These are phyloP conservation scores for Acanthamoeba healyi DNA, from an alignment of 208 protist species.

Conservation along the genomic window DNA sequence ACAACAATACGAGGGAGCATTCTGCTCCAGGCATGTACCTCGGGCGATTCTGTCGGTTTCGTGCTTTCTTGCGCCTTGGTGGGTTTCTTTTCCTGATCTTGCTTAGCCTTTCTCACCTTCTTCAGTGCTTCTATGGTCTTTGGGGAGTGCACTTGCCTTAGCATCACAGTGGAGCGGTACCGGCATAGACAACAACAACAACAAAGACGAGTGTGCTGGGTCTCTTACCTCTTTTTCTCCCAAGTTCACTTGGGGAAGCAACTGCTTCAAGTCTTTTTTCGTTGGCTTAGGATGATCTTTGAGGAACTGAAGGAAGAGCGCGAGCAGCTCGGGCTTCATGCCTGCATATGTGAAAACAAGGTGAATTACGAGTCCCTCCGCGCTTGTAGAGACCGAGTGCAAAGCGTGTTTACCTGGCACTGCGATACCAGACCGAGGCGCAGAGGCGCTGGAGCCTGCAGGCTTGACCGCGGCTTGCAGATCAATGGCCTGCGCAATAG, in stretches of 20 bases:
- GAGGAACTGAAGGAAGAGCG: background rate
- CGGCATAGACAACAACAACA: background rate
- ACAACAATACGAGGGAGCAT: background rate
- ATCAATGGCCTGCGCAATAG: background rate
- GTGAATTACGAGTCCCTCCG: background rate
- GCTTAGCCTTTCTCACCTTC: constrained; percentile 46
- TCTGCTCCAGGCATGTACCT: constrained; percentile 23
- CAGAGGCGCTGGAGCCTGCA: background rate
- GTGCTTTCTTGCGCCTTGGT: background rate
- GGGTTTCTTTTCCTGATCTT: background rate
- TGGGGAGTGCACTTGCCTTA: too few species aligned
- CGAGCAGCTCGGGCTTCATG: constrained; percentile 6
- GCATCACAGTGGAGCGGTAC: too few species aligned
- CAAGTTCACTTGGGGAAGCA: constrained; percentile 43
- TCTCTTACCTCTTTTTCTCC: constrained; percentile 33
- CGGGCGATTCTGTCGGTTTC: background rate
- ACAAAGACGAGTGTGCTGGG: background rate
- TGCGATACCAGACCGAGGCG: background rate
- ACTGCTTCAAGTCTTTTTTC: constrained; percentile 49
- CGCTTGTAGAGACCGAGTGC: background rate
- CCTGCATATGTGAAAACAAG: background rate
- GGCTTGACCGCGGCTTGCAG: background rate
- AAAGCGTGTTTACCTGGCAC: background rate
- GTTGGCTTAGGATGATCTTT: constrained; percentile 34
- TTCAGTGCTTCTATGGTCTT: constrained; percentile 34